Percentiles rank a stretch among this genome's conserved stretches.
phyloP scores from a whole-genome alignment of 31 red algal genomes.

The Asparagopsis taxiformis region DNA sequence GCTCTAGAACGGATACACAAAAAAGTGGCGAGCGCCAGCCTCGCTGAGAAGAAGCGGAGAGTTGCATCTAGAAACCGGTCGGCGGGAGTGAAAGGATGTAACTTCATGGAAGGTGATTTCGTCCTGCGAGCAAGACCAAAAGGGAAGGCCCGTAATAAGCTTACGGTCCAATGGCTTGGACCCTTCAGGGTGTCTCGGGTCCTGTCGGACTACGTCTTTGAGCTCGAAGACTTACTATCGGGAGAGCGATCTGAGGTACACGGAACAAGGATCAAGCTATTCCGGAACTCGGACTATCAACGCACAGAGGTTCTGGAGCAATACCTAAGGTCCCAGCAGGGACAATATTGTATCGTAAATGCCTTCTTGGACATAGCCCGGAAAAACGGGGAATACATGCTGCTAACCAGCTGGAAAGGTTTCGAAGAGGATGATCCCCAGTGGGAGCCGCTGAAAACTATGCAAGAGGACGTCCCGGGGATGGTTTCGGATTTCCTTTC shows the following conservation, averaged over 20 bases:
- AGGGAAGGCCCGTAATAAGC: background rate
- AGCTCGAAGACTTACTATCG: constrained; percentile 5
- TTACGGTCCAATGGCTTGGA: constrained; percentile 5
- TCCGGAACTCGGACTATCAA: too few relatives aligned
- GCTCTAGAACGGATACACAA: background rate
- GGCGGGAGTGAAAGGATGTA: background rate
- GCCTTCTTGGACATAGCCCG: constrained; percentile 1
- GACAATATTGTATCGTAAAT: too few relatives aligned
- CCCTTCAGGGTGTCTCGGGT: background rate
- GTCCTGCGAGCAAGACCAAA: background rate
- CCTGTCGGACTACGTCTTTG: constrained; percentile 8
- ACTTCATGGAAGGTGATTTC: constrained; percentile 21
- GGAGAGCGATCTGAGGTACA: constrained; percentile 6
- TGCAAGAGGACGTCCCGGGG: background rate
- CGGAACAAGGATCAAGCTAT: constrained; percentile 5
- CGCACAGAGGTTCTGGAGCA: too few relatives aligned
- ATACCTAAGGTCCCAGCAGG: too few relatives aligned
- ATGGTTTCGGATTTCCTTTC: too few relatives aligned
- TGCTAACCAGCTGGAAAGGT: constrained; percentile 3
- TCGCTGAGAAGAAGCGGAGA: background rate
- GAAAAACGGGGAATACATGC: background rate
- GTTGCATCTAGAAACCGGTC: background rate
- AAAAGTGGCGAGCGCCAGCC: background rate
- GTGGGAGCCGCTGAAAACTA: background rate
- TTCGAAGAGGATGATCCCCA: constrained; percentile 5